These are phyloP conservation scores for Trametes hirsuta DNA, from an alignment of 1,284 basidiomycete genomes.

Conservation along the genomic window DNA sequence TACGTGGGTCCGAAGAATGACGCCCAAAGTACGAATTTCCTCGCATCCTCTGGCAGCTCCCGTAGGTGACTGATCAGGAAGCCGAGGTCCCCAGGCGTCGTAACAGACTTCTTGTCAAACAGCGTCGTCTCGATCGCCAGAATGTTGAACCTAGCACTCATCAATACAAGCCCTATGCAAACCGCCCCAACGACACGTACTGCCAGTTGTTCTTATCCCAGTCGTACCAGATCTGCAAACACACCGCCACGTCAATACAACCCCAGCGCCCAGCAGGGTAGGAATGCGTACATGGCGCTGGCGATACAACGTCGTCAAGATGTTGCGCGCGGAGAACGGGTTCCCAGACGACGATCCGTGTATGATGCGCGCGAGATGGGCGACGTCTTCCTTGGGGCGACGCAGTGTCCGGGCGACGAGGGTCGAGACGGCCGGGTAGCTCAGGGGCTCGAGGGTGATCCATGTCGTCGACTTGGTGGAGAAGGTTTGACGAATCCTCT, in stretches of 20 bases:
- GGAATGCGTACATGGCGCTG: conserved; percentile 50
- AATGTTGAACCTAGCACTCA: conserved; percentile 53
- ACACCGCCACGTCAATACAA: not conserved
- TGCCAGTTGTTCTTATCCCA: conserved; percentile 66
- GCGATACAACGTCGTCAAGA: conserved; percentile 60
- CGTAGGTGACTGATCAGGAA: conserved; percentile 62
- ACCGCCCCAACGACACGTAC: conserved; percentile 40
- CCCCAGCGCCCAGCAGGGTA: not conserved
- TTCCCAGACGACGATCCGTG: conserved; percentile 64
- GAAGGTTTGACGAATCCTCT: conserved; percentile 60
- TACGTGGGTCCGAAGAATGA: conserved; percentile 72
- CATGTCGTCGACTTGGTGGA: conserved; percentile 60
- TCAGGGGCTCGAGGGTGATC: conserved; percentile 64
- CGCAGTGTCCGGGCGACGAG: conserved; percentile 66
- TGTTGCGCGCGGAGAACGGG: conserved; percentile 64
- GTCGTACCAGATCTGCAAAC: conserved; percentile 57
- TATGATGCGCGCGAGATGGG: conserved; percentile 56
- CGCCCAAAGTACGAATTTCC: conserved; percentile 69
- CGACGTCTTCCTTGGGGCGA: conserved; percentile 58
- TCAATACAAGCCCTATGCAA: not conserved
- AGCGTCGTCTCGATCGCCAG: conserved; percentile 55
- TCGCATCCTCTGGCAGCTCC: conserved; percentile 64
- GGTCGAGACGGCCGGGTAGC: conserved; percentile 54
- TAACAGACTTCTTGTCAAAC: conserved; percentile 48
- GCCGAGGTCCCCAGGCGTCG: conserved; percentile 63